phyloP scores from a whole-genome alignment of 1,284 basidiomycete species.

The Trichosporon asahii region DNA sequence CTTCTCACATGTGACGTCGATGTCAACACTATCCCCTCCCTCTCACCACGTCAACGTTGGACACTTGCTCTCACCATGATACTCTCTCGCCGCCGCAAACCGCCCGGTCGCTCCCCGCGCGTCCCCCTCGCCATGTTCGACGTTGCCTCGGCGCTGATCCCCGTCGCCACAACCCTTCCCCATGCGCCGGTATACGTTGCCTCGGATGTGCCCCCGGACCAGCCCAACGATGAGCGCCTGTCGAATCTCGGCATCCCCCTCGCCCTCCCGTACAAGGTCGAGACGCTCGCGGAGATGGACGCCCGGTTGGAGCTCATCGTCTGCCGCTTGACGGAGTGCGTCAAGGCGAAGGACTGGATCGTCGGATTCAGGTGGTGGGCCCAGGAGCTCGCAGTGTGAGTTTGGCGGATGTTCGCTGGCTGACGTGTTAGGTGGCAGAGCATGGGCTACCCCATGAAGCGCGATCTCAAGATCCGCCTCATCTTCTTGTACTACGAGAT shows the following conservation, averaged over 20 bases:
- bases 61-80: neutral
- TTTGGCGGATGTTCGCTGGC: slow-evolving; percentile 21
- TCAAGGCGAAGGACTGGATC: slow-evolving; percentile 76
- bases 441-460: slow-evolving; percentile 81
- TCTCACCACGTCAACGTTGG: neutral
- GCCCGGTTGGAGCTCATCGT: slow-evolving; percentile 73
- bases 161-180: neutral
- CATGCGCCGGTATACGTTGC: slow-evolving; percentile 14
- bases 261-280: slow-evolving; percentile 72
- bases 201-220: slow-evolving; percentile 18
- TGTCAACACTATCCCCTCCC: neutral
- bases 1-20: slow-evolving; percentile 5
- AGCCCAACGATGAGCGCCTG: slow-evolving; percentile 44
- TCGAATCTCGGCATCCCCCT: slow-evolving; percentile 46
- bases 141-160: neutral
- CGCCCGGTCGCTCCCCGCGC: slow-evolving; percentile 4
- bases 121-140: neutral
- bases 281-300: slow-evolving; percentile 76
- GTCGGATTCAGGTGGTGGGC: slow-evolving; percentile 74
- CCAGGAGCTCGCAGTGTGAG: slow-evolving; percentile 69
- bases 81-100: neutral
- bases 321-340: slow-evolving; percentile 62
- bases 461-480: slow-evolving; percentile 69
- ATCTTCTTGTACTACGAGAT: slow-evolving; percentile 74
- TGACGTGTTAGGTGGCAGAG: slow-evolving; percentile 64